A percentile compares a stretch with the other conserved stretches of the same genome.
Conservation (phyloP, 2,329 filamentous ascomycete species). For the Neodidymelliopsis sp. region DNA sequence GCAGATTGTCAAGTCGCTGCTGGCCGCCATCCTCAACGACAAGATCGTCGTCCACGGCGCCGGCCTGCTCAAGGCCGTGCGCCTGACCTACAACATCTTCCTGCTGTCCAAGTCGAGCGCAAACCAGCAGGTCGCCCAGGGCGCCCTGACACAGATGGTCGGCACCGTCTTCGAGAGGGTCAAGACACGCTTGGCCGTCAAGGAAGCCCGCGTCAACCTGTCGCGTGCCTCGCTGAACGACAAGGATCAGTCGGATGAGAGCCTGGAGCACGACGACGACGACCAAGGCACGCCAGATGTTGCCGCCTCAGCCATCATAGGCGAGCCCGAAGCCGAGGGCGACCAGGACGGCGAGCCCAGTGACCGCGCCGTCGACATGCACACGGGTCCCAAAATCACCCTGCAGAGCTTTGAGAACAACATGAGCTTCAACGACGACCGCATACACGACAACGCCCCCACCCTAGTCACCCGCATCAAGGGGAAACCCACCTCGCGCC, state of each 20-base stretch:
- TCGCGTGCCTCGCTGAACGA: conserved; percentile 55
- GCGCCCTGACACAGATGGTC: conserved; percentile 97
- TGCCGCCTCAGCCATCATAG: conserved; percentile 39
- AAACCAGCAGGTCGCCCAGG: conserved; percentile 97
- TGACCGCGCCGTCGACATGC: conserved; percentile 55
- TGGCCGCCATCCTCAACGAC: conserved; percentile 95
- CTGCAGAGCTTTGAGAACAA: conserved; percentile 73
- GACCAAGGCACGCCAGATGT: conserved; percentile 29
- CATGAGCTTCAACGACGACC: conserved; percentile 70
- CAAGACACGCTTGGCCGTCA: conserved; percentile 83
- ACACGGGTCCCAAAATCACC: conserved; percentile 66
- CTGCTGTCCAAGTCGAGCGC: conserved; percentile 90
- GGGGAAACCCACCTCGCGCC: conserved; percentile 51
- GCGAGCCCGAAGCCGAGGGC: conserved; percentile 54
- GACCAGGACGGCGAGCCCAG: conserved; percentile 49
- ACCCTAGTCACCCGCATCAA: conserved; percentile 71
- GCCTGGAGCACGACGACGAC: conserved; percentile 33
- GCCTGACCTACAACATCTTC: conserved; percentile 99
- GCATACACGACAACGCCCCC: conserved; percentile 71
- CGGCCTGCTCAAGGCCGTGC: conserved; percentile 92
- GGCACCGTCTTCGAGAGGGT: conserved; percentile 97
- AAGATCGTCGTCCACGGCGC: conserved; percentile 99
- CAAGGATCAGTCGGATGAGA: conserved; percentile 44
- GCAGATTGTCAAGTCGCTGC: conserved; percentile 95
- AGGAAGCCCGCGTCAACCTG: conserved; percentile 74